Percentiles rank a stretch among this genome's conserved stretches.
Conservation (phyloP, 345 rosid species). For the Abelmoschus esculentus region DNA sequence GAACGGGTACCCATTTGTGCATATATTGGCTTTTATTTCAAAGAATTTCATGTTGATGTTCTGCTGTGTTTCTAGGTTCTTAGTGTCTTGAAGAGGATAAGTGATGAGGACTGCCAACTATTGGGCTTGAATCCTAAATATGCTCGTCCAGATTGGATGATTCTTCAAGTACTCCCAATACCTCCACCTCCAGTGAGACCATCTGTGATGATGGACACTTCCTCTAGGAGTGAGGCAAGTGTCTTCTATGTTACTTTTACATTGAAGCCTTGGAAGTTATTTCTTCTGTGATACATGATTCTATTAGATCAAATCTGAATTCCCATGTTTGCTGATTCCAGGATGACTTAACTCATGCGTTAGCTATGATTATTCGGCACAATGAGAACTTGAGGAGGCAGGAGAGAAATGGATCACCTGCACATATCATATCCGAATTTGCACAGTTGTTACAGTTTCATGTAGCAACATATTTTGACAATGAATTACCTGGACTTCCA, state of each 20-base stretch:
- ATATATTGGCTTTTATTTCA: constrained; percentile 19
- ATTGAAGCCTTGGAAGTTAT: not conserved
- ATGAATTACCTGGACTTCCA: constrained; percentile 96
- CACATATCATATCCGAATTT: constrained; percentile 92
- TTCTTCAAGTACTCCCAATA: constrained; percentile 89
- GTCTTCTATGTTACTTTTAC: constrained; percentile 29
- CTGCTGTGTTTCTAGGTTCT: constrained; percentile 48
- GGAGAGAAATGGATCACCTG: constrained; percentile 95
- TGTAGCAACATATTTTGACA: constrained; percentile 91
- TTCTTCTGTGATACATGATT: constrained; percentile 27
- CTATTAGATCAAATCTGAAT: constrained; percentile 12
- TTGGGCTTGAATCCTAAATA: constrained; percentile 87
- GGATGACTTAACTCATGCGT: constrained; percentile 95
- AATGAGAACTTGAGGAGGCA: constrained; percentile 83
- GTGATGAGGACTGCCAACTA: constrained; percentile 82
- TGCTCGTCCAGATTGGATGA: constrained; percentile 99
- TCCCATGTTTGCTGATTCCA: constrained; percentile 30
- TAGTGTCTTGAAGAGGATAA: constrained; percentile 87
- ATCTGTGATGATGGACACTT: constrained; percentile 92
- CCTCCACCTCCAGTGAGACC: constrained; percentile 99
- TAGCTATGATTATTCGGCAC: constrained; percentile 90
- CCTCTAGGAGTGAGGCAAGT: constrained; percentile 73
- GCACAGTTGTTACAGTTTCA: constrained; percentile 92
- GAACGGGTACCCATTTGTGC: constrained; percentile 46
- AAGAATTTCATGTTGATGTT: not conserved